A percentile compares a stretch with the other conserved stretches of the same genome.
Conservation (phyloP, 768 basidiomycete genomes). For the Serendipita sp. region DNA sequence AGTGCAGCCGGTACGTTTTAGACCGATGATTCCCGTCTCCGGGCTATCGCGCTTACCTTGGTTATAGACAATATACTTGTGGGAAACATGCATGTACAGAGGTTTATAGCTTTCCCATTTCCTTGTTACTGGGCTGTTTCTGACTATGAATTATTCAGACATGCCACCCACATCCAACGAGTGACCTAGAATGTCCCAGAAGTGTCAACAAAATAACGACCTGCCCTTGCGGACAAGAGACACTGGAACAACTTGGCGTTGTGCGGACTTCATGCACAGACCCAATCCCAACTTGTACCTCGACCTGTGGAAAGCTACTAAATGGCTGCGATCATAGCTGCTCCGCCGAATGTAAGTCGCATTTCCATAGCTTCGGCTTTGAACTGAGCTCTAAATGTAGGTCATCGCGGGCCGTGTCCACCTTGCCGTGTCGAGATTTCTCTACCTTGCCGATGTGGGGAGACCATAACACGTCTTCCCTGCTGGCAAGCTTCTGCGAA, state of each 20-base stretch:
- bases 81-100: conserved; percentile 56
- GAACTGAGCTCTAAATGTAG: background rate
- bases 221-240: conserved; percentile 70
- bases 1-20: conserved; percentile 38
- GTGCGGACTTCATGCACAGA: conserved; percentile 39
- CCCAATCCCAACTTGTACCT: conserved; percentile 66
- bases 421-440: conserved; percentile 57
- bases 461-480: conserved; percentile 34
- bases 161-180: conserved; percentile 60
- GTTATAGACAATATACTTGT: conserved; percentile 52
- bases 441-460: conserved; percentile 76
- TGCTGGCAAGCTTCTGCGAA: conserved; percentile 33
- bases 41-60: background rate
- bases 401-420: conserved; percentile 61
- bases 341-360: conserved; percentile 30
- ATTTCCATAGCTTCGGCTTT: background rate
- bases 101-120: conserved; percentile 15
- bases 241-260: conserved; percentile 21
- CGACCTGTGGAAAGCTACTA: conserved; percentile 47
- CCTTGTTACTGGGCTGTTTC: background rate
- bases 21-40: background rate
- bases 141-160: conserved; percentile 11
- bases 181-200: conserved; percentile 47
- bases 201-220: conserved; percentile 50
- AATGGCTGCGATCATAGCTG: conserved; percentile 63